These are phyloP conservation scores for Neocucurbitaria cava DNA, from an alignment of 2,329 filamentous ascomycete species.

Conservation along the genomic window DNA sequence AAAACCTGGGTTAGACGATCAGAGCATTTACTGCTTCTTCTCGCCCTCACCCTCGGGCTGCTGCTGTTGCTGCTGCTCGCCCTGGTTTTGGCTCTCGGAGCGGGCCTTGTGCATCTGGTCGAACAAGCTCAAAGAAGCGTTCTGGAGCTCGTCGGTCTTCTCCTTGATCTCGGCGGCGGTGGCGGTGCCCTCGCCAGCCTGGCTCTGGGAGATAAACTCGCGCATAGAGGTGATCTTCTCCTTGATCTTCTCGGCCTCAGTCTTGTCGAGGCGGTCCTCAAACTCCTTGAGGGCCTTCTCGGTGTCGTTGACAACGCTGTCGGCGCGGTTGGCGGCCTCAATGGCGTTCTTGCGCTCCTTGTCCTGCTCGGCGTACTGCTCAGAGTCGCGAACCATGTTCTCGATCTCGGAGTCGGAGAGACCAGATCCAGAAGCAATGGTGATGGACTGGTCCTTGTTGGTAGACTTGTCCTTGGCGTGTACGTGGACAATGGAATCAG, in stretches of 20 bases:
- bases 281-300: slow-evolving; percentile 98
- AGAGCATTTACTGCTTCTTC: slow-evolving; percentile 69
- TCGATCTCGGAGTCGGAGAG: slow-evolving; percentile 94
- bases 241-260: slow-evolving; percentile 88
- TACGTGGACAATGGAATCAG: slow-evolving; percentile 96
- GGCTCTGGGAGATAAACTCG: slow-evolving; percentile 92
- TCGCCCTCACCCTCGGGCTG: slow-evolving; percentile 66
- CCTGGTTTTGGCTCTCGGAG: slow-evolving; percentile 61
- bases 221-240: slow-evolving; percentile 90
- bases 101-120: slow-evolving; percentile 99
- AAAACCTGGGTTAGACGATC: slow-evolving; percentile 23
- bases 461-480: slow-evolving; percentile 99
- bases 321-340: slow-evolving; percentile 95
- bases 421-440: slow-evolving; percentile 96
- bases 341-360: slow-evolving; percentile 97
- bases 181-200: slow-evolving; percentile 85
- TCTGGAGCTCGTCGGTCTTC: slow-evolving; percentile 98
- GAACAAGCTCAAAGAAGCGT: slow-evolving; percentile 93
- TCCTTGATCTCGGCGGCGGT: slow-evolving; percentile 95
- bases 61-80: slow-evolving; percentile 52
- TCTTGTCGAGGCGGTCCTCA: slow-evolving; percentile 94
- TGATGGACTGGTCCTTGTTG: slow-evolving; percentile 99
- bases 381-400: slow-evolving; percentile 96
- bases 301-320: slow-evolving; percentile 95
- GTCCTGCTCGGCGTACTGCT: slow-evolving; percentile 93